Conservation (phyloP, 2,329 filamentous ascomycete genomes). For the Ophiostoma novo-ulmi region DNA sequence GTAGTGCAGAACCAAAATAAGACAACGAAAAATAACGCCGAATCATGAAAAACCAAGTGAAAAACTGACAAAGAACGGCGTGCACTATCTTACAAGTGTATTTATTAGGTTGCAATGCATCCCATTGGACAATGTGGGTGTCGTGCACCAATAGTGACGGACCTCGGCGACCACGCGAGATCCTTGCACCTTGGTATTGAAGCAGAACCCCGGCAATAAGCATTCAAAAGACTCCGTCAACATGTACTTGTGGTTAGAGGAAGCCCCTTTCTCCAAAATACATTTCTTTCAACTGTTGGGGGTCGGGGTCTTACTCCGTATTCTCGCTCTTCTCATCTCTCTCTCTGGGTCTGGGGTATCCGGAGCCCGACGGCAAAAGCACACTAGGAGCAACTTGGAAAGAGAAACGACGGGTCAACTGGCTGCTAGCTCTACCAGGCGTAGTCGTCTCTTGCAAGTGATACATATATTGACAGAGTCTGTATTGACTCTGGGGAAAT, state of each 20-base stretch:
- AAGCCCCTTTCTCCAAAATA: background rate
- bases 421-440: background rate
- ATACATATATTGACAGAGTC: background rate
- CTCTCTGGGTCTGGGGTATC: background rate
- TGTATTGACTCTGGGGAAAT: background rate
- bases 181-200: constrained; percentile 3
- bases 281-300: background rate
- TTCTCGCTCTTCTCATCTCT: background rate
- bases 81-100: background rate
- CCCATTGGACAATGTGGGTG: background rate
- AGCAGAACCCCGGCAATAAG: background rate
- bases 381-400: background rate
- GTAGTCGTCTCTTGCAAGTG: background rate
- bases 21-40: background rate
- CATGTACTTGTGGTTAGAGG: background rate
- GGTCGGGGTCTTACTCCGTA: background rate
- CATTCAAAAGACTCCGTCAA: background rate
- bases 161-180: constrained; percentile 7
- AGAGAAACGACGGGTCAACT: background rate
- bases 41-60: background rate
- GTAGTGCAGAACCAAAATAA: constrained; percentile 3
- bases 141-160: background rate
- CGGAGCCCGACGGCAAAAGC: background rate
- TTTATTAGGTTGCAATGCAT: background rate
- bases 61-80: background rate